phyloP scores from a whole-genome alignment of 129 eudicot genomes.

The Chrysanthemum makinoi region DNA sequence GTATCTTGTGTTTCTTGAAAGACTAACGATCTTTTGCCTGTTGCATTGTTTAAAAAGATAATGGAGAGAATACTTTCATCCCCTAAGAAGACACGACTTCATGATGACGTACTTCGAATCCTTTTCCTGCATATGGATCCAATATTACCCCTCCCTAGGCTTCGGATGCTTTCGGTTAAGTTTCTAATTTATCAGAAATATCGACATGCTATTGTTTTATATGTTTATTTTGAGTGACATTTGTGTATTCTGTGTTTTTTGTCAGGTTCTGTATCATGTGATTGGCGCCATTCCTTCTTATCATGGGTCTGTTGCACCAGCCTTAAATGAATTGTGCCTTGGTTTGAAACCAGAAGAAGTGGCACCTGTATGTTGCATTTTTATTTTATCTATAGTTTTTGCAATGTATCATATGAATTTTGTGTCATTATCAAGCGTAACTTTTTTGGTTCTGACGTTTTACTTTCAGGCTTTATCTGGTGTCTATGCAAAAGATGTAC shows the following conservation, averaged over 20 bases:
- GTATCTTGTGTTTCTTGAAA: neutral
- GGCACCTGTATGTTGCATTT: constrained; percentile 61
- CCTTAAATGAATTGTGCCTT: constrained; percentile 94
- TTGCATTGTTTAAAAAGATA: constrained; percentile 42
- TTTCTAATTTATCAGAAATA: constrained; percentile 3
- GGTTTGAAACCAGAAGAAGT: constrained; percentile 85
- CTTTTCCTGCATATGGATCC: constrained; percentile 91
- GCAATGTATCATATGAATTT: constrained; percentile 4
- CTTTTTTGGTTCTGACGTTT: constrained; percentile 1
- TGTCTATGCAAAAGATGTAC: constrained; percentile 92
- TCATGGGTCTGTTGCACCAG: constrained; percentile 86
- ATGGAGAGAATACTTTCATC: constrained; percentile 85
- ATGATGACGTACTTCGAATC: constrained; percentile 80
- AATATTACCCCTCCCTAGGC: constrained; percentile 86
- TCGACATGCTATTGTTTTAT: neutral
- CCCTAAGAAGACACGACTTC: constrained; percentile 89
- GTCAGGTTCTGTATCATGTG: constrained; percentile 92
- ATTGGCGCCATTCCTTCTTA: constrained; percentile 89
- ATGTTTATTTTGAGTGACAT: constrained; percentile 14
- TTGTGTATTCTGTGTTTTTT: constrained; percentile 19
- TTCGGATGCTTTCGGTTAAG: constrained; percentile 93
- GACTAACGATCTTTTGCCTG: neutral
- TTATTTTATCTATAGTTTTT: neutral
- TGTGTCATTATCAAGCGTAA: neutral
- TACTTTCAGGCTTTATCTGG: constrained; percentile 77